phyloP scores from a whole-genome alignment of 495 filamentous ascomycete genomes.

The Aspergillus bertholletiae region DNA sequence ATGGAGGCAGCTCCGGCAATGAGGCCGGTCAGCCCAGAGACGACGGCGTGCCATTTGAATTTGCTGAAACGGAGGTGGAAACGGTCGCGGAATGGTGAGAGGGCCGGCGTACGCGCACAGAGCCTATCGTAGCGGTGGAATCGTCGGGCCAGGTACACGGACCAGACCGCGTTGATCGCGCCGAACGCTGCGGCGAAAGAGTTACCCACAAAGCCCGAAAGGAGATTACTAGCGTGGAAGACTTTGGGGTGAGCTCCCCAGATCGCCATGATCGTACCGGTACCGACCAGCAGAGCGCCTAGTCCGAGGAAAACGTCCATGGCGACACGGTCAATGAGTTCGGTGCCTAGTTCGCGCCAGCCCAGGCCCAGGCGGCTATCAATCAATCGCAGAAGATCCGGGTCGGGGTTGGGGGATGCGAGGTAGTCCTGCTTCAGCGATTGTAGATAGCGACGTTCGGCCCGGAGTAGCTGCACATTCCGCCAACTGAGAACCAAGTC shows the following conservation, averaged over 20 bases:
- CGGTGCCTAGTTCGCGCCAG: conserved; percentile 40
- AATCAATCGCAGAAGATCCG: conserved; percentile 14
- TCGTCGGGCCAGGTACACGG: conserved; percentile 30
- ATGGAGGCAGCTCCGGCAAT: conserved; percentile 49
- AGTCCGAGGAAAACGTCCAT: conserved; percentile 47
- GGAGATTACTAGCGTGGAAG: conserved; percentile 41
- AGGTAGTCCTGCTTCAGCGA: conserved; percentile 5
- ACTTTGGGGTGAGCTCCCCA: conserved; percentile 38
- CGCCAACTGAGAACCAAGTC: conserved; percentile 40
- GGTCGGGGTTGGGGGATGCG: conserved; percentile 8
- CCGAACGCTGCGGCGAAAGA: conserved; percentile 40
- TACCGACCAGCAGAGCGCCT: conserved; percentile 44
- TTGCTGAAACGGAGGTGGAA: conserved; percentile 31
- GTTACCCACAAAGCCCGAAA: conserved; percentile 50
- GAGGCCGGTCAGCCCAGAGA: conserved; percentile 41
- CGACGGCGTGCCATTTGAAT: conserved; percentile 37
- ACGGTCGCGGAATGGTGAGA: conserved; percentile 12
- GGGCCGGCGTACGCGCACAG: neutral
- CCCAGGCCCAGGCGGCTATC: conserved; percentile 35
- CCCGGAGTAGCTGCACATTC: conserved; percentile 39
- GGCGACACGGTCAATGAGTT: conserved; percentile 43
- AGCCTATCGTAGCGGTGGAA: conserved; percentile 28
- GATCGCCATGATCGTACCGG: conserved; percentile 50
- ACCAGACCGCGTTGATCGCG: conserved; percentile 43
- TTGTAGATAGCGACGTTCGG: conserved; percentile 32